These are phyloP conservation scores for Epichloe amarillans DNA, from an alignment of 2,329 filamentous ascomycete genomes.

Conservation along the genomic window DNA sequence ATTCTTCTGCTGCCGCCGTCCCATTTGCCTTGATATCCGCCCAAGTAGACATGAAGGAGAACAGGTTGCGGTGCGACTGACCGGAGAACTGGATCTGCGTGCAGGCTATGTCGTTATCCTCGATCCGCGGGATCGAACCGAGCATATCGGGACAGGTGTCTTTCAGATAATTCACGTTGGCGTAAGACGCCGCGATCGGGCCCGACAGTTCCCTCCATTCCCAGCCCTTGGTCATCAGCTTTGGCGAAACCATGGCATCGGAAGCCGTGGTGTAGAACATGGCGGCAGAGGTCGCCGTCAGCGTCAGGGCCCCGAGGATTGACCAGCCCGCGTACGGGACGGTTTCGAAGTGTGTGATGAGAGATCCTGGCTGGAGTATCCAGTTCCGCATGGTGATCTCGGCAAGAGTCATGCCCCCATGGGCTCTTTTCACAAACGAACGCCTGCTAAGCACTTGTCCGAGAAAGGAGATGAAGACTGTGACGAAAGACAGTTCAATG, in stretches of 20 bases:
- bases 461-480: constrained; percentile 60
- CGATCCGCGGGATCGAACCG: constrained; percentile 22
- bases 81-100: constrained; percentile 57
- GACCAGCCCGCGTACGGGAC: constrained; percentile 51
- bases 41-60: constrained; percentile 48
- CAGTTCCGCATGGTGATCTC: constrained; percentile 69
- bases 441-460: constrained; percentile 63
- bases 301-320: constrained; percentile 48
- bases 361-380: constrained; percentile 58
- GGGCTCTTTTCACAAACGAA: constrained; percentile 45
- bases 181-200: constrained; percentile 47
- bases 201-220: constrained; percentile 37
- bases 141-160: constrained; percentile 50
- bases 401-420: constrained; percentile 59
- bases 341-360: constrained; percentile 56
- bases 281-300: constrained; percentile 49
- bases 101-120: constrained; percentile 40
- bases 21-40: constrained; percentile 28
- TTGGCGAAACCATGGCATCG: constrained; percentile 61
- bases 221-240: constrained; percentile 46
- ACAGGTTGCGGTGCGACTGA: constrained; percentile 56
- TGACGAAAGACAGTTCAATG: constrained; percentile 67
- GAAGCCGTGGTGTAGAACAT: constrained; percentile 68
- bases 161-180: constrained; percentile 44
- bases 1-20: constrained; percentile 25